phyloP scores from a whole-genome alignment of 345 rosid genomes.

The Lenwebbia sp. region DNA sequence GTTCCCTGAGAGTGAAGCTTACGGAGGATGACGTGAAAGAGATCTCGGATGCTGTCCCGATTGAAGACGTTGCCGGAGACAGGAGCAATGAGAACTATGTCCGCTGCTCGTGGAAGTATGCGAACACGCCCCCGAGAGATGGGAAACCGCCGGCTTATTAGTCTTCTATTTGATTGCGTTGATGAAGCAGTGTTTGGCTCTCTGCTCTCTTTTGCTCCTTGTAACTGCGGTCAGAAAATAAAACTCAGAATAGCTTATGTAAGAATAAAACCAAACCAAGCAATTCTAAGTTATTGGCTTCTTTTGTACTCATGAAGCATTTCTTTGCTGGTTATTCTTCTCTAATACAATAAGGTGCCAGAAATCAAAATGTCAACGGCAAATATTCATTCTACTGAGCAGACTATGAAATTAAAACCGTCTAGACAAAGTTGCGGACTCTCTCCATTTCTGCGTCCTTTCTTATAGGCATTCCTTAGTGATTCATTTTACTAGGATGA shows the following conservation, averaged over 20 bases:
- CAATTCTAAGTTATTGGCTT: no score
- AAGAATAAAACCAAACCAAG: background rate
- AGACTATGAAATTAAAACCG: background rate
- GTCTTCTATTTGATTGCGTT: background rate
- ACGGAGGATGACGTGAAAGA: conserved; percentile 21
- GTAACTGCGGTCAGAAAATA: background rate
- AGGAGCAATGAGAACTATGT: background rate
- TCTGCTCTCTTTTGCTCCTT: background rate
- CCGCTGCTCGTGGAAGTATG: no score
- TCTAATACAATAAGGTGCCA: no score
- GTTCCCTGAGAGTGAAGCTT: conserved; percentile 26
- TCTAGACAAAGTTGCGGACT: background rate
- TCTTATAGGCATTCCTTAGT: no score
- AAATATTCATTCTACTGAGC: background rate
- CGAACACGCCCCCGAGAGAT: conserved; percentile 13
- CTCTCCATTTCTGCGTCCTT: no score
- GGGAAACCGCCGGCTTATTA: background rate
- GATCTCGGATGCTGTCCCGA: conserved; percentile 18
- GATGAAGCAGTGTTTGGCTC: background rate
- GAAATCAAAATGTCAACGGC: background rate
- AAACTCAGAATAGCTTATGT: no score
- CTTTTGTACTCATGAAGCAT: no score
- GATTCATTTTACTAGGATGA: no score
- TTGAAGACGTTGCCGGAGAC: conserved; percentile 15
- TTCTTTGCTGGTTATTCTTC: no score